Evolutionary conservation across 2,329 filamentous ascomycete species (phyloP).

Genomic region (Sporothrix brasiliensis): DNA sequence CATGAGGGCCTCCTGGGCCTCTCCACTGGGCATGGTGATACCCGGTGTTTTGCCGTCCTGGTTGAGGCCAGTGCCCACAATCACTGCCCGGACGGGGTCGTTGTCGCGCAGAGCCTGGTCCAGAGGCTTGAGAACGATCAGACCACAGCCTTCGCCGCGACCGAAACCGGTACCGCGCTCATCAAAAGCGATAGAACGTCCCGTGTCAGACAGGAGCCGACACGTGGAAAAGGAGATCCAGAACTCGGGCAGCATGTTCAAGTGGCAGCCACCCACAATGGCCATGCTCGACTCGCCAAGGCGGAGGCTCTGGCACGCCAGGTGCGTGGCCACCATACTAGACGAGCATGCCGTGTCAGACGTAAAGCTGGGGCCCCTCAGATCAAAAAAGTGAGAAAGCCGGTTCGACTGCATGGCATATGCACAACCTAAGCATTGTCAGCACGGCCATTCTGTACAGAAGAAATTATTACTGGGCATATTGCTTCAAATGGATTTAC

Average conservation of each 20-base stretch:
- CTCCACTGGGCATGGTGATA: constrained; percentile 58
- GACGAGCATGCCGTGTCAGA: constrained; percentile 58
- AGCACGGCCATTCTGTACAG: too few species aligned
- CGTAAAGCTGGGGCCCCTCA: constrained; percentile 57
- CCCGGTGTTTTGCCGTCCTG: constrained; percentile 60
- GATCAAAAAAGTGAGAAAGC: constrained; percentile 59
- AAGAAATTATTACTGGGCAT: too few species aligned
- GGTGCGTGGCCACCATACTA: constrained; percentile 54
- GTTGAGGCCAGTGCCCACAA: constrained; percentile 55
- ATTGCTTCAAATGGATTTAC: constrained; percentile 36
- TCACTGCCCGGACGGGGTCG: constrained; percentile 57
- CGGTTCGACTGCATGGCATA: constrained; percentile 58
- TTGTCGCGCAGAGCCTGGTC: constrained; percentile 58
- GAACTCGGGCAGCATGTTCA: constrained; percentile 54
- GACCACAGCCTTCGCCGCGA: constrained; percentile 61
- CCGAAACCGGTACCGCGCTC: constrained; percentile 60
- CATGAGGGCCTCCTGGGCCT: constrained; percentile 52
- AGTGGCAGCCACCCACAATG: constrained; percentile 52
- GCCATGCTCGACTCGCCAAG: constrained; percentile 52
- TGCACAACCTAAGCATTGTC: constrained; percentile 45
- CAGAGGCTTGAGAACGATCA: constrained; percentile 60
- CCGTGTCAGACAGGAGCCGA: constrained; percentile 55
- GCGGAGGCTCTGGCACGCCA: constrained; percentile 54
- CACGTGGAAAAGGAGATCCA: constrained; percentile 52
- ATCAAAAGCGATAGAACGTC: constrained; percentile 57